phyloP scores from a whole-genome alignment of 83 land plant species.

The Diphasiastrum complanatum region DNA sequence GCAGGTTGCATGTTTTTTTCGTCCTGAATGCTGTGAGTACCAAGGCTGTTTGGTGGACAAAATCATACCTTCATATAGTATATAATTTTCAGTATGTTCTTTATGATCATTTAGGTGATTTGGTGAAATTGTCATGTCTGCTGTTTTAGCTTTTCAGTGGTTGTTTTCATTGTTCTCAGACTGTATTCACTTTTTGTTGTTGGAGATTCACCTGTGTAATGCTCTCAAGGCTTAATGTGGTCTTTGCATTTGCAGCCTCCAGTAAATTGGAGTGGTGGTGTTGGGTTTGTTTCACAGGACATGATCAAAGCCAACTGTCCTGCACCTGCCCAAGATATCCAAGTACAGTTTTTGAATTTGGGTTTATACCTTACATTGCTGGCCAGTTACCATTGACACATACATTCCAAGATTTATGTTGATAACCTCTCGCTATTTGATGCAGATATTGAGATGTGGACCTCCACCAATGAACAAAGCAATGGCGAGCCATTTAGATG shows the following conservation, averaged over 20 bases:
- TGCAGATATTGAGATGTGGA: constrained; percentile 87
- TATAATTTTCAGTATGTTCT: no score
- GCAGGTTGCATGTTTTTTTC: constrained; percentile 60
- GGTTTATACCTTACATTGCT: no score
- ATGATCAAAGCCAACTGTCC: constrained; percentile 81
- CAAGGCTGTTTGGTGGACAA: not conserved
- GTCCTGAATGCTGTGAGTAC: constrained; percentile 67
- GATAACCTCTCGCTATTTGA: not conserved
- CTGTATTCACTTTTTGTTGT: no score
- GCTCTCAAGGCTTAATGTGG: not conserved
- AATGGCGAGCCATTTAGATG: constrained; percentile 76
- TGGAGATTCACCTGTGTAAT: not conserved
- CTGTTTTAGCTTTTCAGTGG: no score
- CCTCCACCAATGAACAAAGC: constrained; percentile 98
- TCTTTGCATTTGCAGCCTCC: constrained; percentile 74
- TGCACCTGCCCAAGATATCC: constrained; percentile 74
- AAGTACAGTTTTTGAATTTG: constrained; percentile 47
- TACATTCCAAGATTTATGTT: not conserved
- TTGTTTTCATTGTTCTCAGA: no score
- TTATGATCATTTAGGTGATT: no score
- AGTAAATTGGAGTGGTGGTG: constrained; percentile 80
- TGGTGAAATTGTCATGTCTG: no score
- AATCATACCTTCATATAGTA: not conserved
- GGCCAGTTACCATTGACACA: no score
- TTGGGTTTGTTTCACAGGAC: constrained; percentile 78